phyloP scores from a whole-genome alignment of 306 rosid species.

The Macrotyloma uniflorum region DNA sequence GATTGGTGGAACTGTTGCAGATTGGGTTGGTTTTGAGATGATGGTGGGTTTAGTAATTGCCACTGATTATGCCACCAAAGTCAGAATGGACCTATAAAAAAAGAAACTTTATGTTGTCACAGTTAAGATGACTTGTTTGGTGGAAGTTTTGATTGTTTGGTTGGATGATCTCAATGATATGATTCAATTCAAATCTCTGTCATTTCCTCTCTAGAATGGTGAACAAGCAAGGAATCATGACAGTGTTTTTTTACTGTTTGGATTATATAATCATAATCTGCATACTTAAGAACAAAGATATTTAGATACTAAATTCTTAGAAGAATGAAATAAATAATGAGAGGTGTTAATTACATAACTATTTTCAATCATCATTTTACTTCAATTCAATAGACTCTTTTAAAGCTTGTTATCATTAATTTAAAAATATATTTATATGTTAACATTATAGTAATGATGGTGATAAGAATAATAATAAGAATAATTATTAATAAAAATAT shows the following conservation, averaged over 20 bases:
- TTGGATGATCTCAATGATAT: constrained; percentile 25
- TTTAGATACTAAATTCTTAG: too few relatives aligned
- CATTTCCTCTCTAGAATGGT: constrained; percentile 14
- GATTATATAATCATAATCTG: too few relatives aligned
- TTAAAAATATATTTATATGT: too few relatives aligned
- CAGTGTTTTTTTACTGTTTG: not conserved
- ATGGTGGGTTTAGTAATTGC: constrained; percentile 49
- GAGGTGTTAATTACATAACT: too few relatives aligned
- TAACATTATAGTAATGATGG: too few relatives aligned
- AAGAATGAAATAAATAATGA: too few relatives aligned
- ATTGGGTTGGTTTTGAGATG: constrained; percentile 31
- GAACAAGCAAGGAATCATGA: constrained; percentile 46
- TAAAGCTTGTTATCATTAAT: too few relatives aligned
- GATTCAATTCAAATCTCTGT: not conserved
- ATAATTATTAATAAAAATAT: too few relatives aligned
- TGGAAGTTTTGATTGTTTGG: not conserved
- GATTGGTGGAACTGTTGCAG: constrained; percentile 33
- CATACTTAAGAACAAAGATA: too few relatives aligned
- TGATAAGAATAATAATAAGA: too few relatives aligned
- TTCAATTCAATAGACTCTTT: too few relatives aligned
- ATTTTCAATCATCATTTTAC: too few relatives aligned
- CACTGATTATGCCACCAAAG: constrained; percentile 39
- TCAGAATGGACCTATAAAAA: constrained; percentile 35
- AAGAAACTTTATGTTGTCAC: constrained; percentile 34
- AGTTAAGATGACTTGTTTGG: constrained; percentile 31